Base-by-base conservation (phyloP, 1,284 basidiomycete species). In the Boletus subluridellus region DNA sequence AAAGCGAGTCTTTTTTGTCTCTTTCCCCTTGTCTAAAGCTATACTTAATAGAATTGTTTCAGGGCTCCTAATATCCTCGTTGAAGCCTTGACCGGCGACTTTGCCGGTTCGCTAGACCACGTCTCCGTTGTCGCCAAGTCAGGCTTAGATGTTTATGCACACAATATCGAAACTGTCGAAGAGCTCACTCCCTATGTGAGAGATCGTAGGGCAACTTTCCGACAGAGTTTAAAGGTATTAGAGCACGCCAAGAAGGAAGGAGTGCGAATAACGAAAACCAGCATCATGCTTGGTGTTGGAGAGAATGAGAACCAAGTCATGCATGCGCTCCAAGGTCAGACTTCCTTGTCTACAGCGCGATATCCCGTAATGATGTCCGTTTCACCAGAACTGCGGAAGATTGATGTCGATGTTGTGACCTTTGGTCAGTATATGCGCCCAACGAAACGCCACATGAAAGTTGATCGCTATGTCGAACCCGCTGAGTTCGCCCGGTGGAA, bases 381-480 rank as follows among this genome's bases (percentile, higher is more conserved):
- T 1, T 38, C 45, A 21, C 45, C 70, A 94, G 96, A 96, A 65
- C 82, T 99, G 4, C 87, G 96, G 45, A 89, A 87, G 63, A 80
- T 86, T 41, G 82, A 94, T 62, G 96, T 99, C 38, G 95, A 99
- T 71, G 96, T 99, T 10, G 95, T 99, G 35, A 99, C 97, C 0
- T 98, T 99, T 71, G 97, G 97, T 1, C 97, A 99, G 78, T 99
- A 99, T 77, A 99, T 99, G 97, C 89, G 97, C 48, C 97, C 97
- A 1, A 99, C 97, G 2, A 99, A 99, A 76, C 83, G 89, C 37
- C 97, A 99, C 75, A 99, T 99, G 97, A 99, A 98, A 76, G 97
- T 99, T 8, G 89, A 94, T 65, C 89, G 93, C 26, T 99, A 99
- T 69, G 94, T 99, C 17, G 84, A 92, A 61, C 97, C 97, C 0